phyloP scores from a whole-genome alignment of 2,329 filamentous ascomycete species.

The Venturia aucupariae region DNA sequence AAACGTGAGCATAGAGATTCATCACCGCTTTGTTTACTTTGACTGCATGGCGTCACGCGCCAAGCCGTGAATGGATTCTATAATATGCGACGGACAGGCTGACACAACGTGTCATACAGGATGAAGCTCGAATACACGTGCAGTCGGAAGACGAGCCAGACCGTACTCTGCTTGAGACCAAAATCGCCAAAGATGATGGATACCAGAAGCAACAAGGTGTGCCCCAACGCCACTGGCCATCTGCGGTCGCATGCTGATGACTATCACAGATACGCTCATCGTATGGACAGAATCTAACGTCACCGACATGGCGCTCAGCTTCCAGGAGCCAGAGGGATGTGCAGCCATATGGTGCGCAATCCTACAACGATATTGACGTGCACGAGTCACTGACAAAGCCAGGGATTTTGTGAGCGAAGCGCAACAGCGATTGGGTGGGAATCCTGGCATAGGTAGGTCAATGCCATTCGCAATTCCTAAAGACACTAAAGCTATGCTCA shows the following conservation, averaged over 20 bases:
- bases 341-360: conserved; percentile 71
- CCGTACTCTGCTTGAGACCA: conserved; percentile 76
- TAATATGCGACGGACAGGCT: conserved; percentile 24
- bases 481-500: neutral
- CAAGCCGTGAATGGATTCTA: conserved; percentile 4
- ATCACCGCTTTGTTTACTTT: conserved; percentile 1
- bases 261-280: conserved; percentile 72
- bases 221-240: conserved; percentile 17
- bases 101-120: conserved; percentile 49
- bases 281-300: conserved; percentile 93
- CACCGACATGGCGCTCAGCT: conserved; percentile 94
- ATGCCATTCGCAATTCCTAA: neutral
- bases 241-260: neutral
- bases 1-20: conserved; percentile 47
- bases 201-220: conserved; percentile 97
- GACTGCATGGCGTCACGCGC: conserved; percentile 13
- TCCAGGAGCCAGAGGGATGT: conserved; percentile 94
- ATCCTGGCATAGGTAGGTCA: conserved; percentile 53
- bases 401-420: conserved; percentile 89
- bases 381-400: conserved; percentile 14
- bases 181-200: conserved; percentile 84
- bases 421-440: conserved; percentile 61
- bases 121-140: conserved; percentile 81
- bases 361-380: conserved; percentile 16
- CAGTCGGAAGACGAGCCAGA: conserved; percentile 88